A percentile compares a stretch with the other conserved stretches of the same genome.
phyloP scores from a whole-genome alignment of 352 stramenopile genomes.

The Poterioochromonas sp. region DNA sequence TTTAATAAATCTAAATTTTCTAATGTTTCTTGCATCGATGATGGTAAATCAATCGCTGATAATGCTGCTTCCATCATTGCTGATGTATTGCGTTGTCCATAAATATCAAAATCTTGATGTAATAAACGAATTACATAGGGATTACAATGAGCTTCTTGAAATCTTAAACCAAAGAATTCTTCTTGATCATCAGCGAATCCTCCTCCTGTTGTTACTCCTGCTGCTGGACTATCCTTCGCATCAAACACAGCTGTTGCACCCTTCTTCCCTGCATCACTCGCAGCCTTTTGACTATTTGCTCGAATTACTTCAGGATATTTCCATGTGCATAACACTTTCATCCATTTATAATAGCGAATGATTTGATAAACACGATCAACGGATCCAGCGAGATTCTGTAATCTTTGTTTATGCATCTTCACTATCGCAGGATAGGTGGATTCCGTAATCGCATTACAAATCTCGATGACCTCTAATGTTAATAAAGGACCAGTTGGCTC shows the following conservation, averaged over 20 bases:
- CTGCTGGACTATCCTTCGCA: neutral
- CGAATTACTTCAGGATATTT: slow-evolving; percentile 15
- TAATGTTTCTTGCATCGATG: neutral
- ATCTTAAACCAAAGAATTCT: slow-evolving; percentile 20
- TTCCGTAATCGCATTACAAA: slow-evolving; percentile 3
- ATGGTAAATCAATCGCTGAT: neutral
- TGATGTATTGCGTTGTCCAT: neutral
- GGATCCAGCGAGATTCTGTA: neutral
- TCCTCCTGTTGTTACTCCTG: neutral
- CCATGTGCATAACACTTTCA: neutral
- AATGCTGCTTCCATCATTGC: slow-evolving; percentile 17
- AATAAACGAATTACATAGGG: slow-evolving; percentile 4
- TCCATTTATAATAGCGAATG: slow-evolving; percentile 28
- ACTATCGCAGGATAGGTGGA: neutral
- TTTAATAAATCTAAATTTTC: neutral
- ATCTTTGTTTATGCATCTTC: neutral
- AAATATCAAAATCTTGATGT: slow-evolving; percentile 25
- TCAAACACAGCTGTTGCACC: neutral
- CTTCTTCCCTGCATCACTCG: neutral
- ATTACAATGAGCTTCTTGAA: neutral
- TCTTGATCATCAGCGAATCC: neutral
- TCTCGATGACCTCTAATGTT: neutral
- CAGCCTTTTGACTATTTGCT: neutral
- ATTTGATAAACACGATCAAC: neutral
- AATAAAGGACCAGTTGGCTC: neutral